Conservation (phyloP, 371 early-diverging fungal genomes). For the Mortierella sp. region DNA sequence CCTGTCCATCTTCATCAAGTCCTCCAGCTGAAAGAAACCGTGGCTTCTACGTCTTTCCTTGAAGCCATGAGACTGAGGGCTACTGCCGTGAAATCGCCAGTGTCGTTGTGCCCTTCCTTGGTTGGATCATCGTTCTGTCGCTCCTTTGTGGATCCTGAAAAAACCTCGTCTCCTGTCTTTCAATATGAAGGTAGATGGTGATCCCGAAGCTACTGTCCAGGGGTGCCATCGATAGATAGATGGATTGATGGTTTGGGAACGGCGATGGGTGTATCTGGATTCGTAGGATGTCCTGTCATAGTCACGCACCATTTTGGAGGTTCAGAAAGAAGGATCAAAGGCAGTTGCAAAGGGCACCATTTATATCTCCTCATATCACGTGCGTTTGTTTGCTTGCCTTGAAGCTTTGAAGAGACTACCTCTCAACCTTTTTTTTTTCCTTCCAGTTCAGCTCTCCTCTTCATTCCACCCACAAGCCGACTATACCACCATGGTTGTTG, state of each 20-base stretch:
- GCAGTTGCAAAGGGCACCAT: not conserved
- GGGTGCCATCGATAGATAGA: slow-evolving; percentile 31
- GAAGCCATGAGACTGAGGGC: too few relatives aligned
- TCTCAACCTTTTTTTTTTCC: slow-evolving; percentile 10
- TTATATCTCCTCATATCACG: slow-evolving; percentile 4
- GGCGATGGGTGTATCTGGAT: not conserved
- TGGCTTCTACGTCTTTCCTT: too few relatives aligned
- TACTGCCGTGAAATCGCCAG: too few relatives aligned
- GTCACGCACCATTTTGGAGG: slow-evolving; percentile 51
- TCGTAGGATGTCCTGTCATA: slow-evolving; percentile 13
- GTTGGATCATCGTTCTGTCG: too few relatives aligned
- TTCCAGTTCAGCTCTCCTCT: not conserved
- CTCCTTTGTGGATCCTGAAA: too few relatives aligned
- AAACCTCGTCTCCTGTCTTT: too few relatives aligned
- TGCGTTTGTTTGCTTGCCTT: slow-evolving; percentile 17
- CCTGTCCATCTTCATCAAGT: too few relatives aligned
- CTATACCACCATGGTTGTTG: slow-evolving; percentile 33
- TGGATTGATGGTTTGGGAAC: slow-evolving; percentile 27
- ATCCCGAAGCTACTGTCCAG: not conserved
- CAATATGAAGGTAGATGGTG: too few relatives aligned
- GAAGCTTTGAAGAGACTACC: not conserved
- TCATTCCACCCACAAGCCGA: not conserved
- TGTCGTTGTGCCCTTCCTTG: too few relatives aligned
- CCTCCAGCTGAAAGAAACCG: too few relatives aligned
- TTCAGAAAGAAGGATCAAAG: slow-evolving; percentile 47